Conservation (phyloP, 2,329 filamentous ascomycete genomes). For the Arachnopeziza araneosa region DNA sequence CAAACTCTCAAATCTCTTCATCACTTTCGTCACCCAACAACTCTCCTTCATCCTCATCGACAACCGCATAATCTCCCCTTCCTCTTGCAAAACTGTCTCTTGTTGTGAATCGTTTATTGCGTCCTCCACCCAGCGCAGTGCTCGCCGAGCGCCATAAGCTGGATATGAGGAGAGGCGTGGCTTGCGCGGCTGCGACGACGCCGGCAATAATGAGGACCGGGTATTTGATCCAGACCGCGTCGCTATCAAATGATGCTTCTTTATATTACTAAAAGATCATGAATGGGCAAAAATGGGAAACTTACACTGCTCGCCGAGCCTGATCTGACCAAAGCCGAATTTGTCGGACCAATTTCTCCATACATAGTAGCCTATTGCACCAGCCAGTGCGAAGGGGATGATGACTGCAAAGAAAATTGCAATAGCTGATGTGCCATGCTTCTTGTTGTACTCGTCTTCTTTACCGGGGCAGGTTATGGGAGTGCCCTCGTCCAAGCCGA, state of each 20-base stretch:
- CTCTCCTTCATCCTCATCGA: conserved; percentile 93
- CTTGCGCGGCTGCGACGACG: conserved; percentile 50
- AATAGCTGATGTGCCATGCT: conserved; percentile 63
- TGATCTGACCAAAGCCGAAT: conserved; percentile 91
- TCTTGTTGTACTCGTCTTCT: conserved; percentile 75
- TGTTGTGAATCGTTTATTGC: conserved; percentile 65
- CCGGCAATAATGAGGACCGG: conserved; percentile 71
- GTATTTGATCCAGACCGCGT: conserved; percentile 74
- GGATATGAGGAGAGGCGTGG: conserved; percentile 64
- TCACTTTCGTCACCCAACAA: conserved; percentile 89
- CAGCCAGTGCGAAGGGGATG: conserved; percentile 67
- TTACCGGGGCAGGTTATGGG: conserved; percentile 67
- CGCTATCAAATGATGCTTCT: conserved; percentile 52
- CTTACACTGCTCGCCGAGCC: conserved; percentile 66
- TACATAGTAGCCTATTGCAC: conserved; percentile 73
- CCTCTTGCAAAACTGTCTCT: conserved; percentile 84
- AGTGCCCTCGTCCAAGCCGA: conserved; percentile 60
- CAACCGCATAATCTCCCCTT: conserved; percentile 78
- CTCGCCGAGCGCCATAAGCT: conserved; percentile 65
- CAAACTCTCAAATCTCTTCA: conserved; percentile 59
- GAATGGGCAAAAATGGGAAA: neutral
- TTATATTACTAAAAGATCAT: neutral
- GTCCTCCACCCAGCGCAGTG: conserved; percentile 45
- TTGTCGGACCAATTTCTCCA: conserved; percentile 82
- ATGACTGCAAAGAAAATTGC: conserved; percentile 82